Evolutionary conservation across 31 red algal species (phyloP).

Genomic region (Asparagopsis taxiformis): DNA sequence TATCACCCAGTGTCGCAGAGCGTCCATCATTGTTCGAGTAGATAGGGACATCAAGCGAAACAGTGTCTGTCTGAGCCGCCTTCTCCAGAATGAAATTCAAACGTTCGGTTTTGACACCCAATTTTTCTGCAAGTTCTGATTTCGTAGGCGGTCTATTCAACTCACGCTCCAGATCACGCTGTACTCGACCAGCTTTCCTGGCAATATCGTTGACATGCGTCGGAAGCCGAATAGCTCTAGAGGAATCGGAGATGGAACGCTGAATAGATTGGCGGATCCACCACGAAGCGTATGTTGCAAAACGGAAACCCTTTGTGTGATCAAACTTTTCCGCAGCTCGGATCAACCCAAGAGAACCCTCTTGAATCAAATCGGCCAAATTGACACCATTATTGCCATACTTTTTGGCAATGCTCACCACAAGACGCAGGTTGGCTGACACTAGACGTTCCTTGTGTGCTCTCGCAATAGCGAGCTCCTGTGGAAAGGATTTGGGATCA

Average conservation of each 20-base stretch:
- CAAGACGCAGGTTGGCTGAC: constrained; percentile 89
- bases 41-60: constrained; percentile 51
- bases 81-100: constrained; percentile 42
- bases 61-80: constrained; percentile 47
- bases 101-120: constrained; percentile 18
- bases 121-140: constrained; percentile 32
- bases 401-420: constrained; percentile 83
- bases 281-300: constrained; percentile 75
- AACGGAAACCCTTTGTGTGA: constrained; percentile 69
- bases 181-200: constrained; percentile 25
- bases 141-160: constrained; percentile 19
- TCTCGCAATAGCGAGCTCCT: constrained; percentile 29
- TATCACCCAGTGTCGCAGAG: constrained; percentile 28
- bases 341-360: constrained; percentile 67
- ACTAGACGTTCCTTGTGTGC: constrained; percentile 76
- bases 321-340: constrained; percentile 80
- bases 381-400: constrained; percentile 43
- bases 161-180: constrained; percentile 13
- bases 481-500: constrained; percentile 33
- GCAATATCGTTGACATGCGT: constrained; percentile 40
- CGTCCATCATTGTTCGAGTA: background rate
- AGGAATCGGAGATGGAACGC: constrained; percentile 29
- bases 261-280: constrained; percentile 78
- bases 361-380: constrained; percentile 63
- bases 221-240: constrained; percentile 55